Evolutionary conservation across 352 stramenopile genomes (phyloP), one percentile per base, ranked within the genome.

Genomic region (Phytopythium helicoides): DNA sequence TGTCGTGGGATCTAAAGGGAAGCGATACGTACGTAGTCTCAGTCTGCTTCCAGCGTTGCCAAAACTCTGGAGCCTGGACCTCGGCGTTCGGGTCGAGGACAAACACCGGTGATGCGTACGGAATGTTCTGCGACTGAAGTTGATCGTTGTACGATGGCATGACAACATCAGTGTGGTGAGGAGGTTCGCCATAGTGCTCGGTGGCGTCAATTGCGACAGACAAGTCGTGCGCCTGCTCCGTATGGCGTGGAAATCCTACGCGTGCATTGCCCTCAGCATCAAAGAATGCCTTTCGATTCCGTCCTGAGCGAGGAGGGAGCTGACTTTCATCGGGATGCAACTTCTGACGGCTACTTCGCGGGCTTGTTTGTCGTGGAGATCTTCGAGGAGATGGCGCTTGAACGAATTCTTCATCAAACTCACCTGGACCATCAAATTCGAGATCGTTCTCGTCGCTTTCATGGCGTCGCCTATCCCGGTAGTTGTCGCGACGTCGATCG

Each of bases 101-200:
- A 36, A 86, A 86, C 15, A 87, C 67, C 8, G 76, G 78, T 11
- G 76, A 86, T 31, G 73, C 76, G 51, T 75, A 86, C 14, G 76
- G 79, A 18, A 87, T 81, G 44, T 71, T 58, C 15, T 77, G 58
- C 4, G 60, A 41, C 11, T 8, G 16, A 10, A 9, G 37, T 8
- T 9, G 25, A 15, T 64, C 64, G 41, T n/a, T 38, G 15, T 48
- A 62, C 14, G 36, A 22, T 2, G 62, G 25, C 28, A 45, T 38
- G 16, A 49, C 53, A 14, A 68, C n/a, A 9, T 55, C 33, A 12
- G 47, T 34, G 5, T 42, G 51, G 9, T 18, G 37, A 1, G 28
- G 56, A 61, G 45, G 33, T 18, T 40, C 35, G 21, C 15, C 28
- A 56, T 56, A 55, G 23, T 54, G 37, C 54, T 52, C 46, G 25